Base-by-base conservation (phyloP, 805 yeast species). In the Lipomyces orientalis region DNA sequence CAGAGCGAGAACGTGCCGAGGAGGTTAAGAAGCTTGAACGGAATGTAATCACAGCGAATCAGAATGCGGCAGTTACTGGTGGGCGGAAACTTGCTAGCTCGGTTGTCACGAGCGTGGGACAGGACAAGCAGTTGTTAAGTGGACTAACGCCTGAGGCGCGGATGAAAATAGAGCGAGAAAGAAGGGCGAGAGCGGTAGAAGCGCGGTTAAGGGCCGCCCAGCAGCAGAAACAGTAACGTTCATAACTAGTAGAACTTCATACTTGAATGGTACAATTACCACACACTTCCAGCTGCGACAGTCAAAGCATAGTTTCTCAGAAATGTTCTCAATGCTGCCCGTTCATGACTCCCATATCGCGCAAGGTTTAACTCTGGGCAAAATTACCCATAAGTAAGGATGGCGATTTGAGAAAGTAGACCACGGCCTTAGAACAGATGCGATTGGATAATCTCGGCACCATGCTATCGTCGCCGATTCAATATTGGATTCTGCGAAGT, bases 141-240 rank as follows among this genome's bases (percentile, higher is more conserved):
- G 88, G 93, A 0, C 81, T 94, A 64, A 84, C 87, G 7, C 92
- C 88, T 0, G 91, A 87, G 33, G 97, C 93, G 71, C 84, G 87
- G 74, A 83, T 84, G 84, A 85, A 88, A 74, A 79, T 95, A 25
- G 93, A 93, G 90, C 86, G 99, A 68, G 99, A 95, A 74, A 93
- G 93, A 75, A 83, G 98, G 64, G 98, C 98, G 0, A 84, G 98
- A 64, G 99, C 99, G 0, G 98, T 97, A 0, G 98, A 95, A 77
- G 97, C 94, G 0, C 83, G 99, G 31, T 51, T 65, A 60, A n/a
- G 22, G 59, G 16, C 49, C 16, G 16, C 49, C 16, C 49, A 19
- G 46, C 55, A n/a, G 55, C 25, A 34, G 59, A 39, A 16, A 19
- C 10, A 34, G 59, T 31, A 39, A 19, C n/a, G 49, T 12, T n/a